Base-by-base conservation (phyloP, 306 rosid genomes). In the Citrullus mucosospermus region DNA sequence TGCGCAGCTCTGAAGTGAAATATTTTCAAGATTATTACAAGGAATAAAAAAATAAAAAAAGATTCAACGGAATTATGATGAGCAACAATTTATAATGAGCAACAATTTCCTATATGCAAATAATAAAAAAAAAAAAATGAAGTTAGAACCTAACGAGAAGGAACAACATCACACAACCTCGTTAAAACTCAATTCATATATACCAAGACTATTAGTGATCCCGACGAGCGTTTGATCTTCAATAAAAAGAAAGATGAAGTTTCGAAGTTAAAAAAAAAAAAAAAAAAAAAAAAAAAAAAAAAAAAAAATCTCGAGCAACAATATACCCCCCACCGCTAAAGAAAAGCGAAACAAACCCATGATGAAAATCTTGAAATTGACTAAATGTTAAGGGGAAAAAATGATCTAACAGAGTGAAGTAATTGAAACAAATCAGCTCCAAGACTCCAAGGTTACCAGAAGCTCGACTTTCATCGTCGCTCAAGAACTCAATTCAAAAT, bases 1-100 rank as follows among this genome's bases (percentile, higher is more conserved):
- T 87, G 88, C 2, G 87, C 85, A 76, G 88, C 97, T 84, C 99
- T 95, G 84, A 25, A 76, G 75, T 66, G 20, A 80, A 82, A 75
- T 16, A 72, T 41, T 43, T 69, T 36, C 44, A 81, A 73, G 68
- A 80, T 70, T 71, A 67, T 39, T 76, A 55, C 36, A 20, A 58
- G 76, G 6, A 20, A 69, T 18, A 15, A 2, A 66, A 66, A 32
- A 32, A 32, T 1, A 32, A 32, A 67, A 66, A 18, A 36, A 7
- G 25, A 28, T 10, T 75, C 5, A 1, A 44, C 74, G 18, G 20
- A 39, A 6, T 32, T 12, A 8, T 8, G 46, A 18, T 69, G 10
- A 8, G 25, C 12, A 16, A 59, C 65, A 59, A 11, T 58, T 17
- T 15, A 32, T 5, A 62, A 16, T 38, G 28, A 38, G 28, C 50